A percentile compares a stretch with the other conserved stretches of the same genome.
These are phyloP conservation scores for Sabuloglossum arenarium DNA, from an alignment of 495 filamentous ascomycete species.

Conservation along the genomic window DNA sequence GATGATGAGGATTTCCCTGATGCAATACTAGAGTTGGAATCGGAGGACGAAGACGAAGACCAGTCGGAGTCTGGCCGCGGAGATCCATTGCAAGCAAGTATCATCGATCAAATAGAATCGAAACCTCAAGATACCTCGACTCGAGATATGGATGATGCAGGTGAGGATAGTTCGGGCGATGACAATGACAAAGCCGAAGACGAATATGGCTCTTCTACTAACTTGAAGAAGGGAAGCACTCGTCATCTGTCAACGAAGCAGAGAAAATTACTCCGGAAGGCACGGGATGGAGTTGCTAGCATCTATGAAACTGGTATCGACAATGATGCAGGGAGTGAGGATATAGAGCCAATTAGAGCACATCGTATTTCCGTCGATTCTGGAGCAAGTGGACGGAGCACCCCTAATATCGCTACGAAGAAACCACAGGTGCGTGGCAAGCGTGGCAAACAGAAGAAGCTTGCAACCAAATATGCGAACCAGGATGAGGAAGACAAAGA, in stretches of 20 bases:
- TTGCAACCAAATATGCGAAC: conserved; percentile 73
- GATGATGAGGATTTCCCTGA: conserved; percentile 21
- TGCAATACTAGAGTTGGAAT: conserved; percentile 8
- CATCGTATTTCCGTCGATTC: neutral
- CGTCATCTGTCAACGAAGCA: conserved; percentile 31
- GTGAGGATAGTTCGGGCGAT: neutral
- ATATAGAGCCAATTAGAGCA: neutral
- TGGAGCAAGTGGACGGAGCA: neutral
- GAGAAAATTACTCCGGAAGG: conserved; percentile 26
- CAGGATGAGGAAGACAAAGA: conserved; percentile 87
- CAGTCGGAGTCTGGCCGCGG: neutral
- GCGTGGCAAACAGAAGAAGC: conserved; percentile 66
- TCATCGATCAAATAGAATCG: neutral
- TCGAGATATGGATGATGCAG: neutral
- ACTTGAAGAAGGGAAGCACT: conserved; percentile 9
- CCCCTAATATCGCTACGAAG: neutral
- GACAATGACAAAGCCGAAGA: conserved; percentile 9
- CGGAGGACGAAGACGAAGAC: conserved; percentile 11
- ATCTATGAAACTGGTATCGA: neutral
- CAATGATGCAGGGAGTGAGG: neutral
- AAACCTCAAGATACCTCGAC: neutral
- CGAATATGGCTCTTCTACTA: conserved; percentile 15
- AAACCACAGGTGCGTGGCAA: conserved; percentile 45
- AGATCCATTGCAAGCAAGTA: neutral
- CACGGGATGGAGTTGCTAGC: conserved; percentile 6